A percentile compares a stretch with the other conserved stretches of the same genome.
Evolutionary conservation across 2,329 filamentous ascomycete species (phyloP).

Genomic region (Fonsecaea monophora): DNA sequence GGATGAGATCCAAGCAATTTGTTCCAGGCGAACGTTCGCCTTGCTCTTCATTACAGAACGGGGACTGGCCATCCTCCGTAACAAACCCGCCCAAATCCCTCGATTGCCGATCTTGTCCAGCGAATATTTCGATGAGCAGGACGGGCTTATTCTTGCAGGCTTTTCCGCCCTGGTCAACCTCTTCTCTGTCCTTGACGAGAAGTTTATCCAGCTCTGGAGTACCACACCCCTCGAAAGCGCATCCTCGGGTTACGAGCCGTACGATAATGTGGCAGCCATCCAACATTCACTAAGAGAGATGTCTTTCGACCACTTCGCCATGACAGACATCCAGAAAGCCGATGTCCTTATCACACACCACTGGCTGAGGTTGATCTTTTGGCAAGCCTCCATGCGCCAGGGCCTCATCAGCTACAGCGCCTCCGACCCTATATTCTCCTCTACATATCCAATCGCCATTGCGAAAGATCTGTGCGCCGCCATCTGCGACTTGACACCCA

Average conservation of each 20-base stretch:
- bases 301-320: slow-evolving; percentile 44
- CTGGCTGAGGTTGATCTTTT: slow-evolving; percentile 74
- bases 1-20: slow-evolving; percentile 37
- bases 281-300: slow-evolving; percentile 39
- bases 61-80: slow-evolving; percentile 39
- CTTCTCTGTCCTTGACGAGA: slow-evolving; percentile 40
- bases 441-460: slow-evolving; percentile 68
- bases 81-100: slow-evolving; percentile 39
- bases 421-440: slow-evolving; percentile 65
- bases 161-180: slow-evolving; percentile 38
- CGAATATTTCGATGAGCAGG: slow-evolving; percentile 40
- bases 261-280: slow-evolving; percentile 38
- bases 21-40: slow-evolving; percentile 39
- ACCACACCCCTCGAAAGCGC: slow-evolving; percentile 26
- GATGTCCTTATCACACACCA: slow-evolving; percentile 72
- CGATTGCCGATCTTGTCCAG: slow-evolving; percentile 33
- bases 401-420: slow-evolving; percentile 67
- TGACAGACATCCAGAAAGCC: slow-evolving; percentile 69
- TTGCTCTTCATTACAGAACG: slow-evolving; percentile 41
- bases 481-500: slow-evolving; percentile 31
- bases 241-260: slow-evolving; percentile 22
- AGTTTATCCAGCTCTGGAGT: slow-evolving; percentile 39
- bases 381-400: slow-evolving; percentile 72
- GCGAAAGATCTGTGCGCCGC: slow-evolving; percentile 60
- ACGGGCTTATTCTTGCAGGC: slow-evolving; percentile 38